A percentile compares a stretch with the other conserved stretches of the same genome.
Conservation (phyloP, 1,139 yeast species). For the Saccharomycopsis hybrid region DNA sequence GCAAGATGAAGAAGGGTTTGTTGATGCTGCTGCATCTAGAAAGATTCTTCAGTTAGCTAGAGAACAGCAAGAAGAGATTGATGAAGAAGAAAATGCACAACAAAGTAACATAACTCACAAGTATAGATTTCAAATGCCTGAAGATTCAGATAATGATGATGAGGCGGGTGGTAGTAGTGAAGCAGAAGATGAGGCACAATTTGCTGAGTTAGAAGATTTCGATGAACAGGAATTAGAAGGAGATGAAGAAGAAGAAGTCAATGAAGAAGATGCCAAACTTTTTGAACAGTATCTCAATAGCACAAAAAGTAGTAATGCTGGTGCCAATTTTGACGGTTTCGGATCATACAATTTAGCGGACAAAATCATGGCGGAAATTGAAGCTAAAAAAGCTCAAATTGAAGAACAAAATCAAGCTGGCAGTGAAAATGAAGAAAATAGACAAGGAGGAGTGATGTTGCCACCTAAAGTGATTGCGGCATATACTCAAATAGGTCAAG, state of each 20-base stretch:
- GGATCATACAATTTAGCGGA: conserved; percentile 74
- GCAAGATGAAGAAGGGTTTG: conserved; percentile 51
- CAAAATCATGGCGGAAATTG: conserved; percentile 82
- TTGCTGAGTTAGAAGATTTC: conserved; percentile 27
- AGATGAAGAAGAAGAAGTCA: conserved; percentile 27
- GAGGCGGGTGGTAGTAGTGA: conserved; percentile 24
- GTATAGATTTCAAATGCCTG: conserved; percentile 24
- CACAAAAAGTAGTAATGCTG: conserved; percentile 7
- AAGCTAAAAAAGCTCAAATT: conserved; percentile 62
- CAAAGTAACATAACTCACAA: conserved; percentile 25
- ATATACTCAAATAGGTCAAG: conserved; percentile 83
- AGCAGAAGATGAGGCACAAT: conserved; percentile 25
- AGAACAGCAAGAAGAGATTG: conserved; percentile 87
- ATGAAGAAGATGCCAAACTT: conserved; percentile 20
- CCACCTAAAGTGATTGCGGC: conserved; percentile 97
- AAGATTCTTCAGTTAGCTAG: conserved; percentile 82
- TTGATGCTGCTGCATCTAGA: conserved; percentile 80
- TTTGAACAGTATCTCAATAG: conserved; percentile 17
- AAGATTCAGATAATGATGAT: conserved; percentile 20
- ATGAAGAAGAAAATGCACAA: conserved; percentile 46
- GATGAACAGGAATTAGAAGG: conserved; percentile 24
- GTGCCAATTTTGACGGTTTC: conserved; percentile 21
- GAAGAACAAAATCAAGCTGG: conserved; percentile 26
- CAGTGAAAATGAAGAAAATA: conserved; percentile 28
- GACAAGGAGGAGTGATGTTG: conserved; percentile 50